Conservation (phyloP, 331 rosid genomes). For the Quercus phellos region DNA sequence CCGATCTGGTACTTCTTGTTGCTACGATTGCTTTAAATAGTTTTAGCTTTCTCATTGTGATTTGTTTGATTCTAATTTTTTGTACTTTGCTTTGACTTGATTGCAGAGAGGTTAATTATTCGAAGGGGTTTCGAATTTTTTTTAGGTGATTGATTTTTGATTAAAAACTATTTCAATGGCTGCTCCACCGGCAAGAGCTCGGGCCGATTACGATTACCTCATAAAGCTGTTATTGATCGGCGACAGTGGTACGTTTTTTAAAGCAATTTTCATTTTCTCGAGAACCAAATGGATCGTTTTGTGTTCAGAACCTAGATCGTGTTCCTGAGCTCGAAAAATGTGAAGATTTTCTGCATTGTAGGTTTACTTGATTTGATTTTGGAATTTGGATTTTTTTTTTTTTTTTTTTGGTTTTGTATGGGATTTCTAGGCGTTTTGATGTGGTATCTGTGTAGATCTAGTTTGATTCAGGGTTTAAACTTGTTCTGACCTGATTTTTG, state of each 20-base stretch:
- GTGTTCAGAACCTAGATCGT: background rate
- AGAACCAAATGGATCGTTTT: background rate
- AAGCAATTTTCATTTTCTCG: background rate
- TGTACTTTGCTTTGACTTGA: background rate
- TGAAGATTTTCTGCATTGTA: background rate
- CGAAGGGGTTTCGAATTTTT: background rate
- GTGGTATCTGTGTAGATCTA: conserved; percentile 23
- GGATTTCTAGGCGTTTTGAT: background rate
- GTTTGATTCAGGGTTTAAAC: conserved; percentile 11
- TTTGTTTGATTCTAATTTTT: conserved; percentile 1
- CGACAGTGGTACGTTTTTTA: conserved; percentile 61
- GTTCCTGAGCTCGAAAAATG: background rate
- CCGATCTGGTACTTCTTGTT: conserved; percentile 35
- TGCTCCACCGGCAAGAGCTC: conserved; percentile 87
- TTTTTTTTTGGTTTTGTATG: background rate
- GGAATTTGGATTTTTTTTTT: background rate
- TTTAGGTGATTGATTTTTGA: conserved; percentile 19
- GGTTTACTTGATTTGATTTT: background rate
- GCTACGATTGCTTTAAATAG: background rate
- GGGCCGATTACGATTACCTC: conserved; percentile 87
- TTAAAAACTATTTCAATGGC: conserved; percentile 48
- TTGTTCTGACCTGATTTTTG: conserved; percentile 3
- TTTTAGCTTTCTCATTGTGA: background rate
- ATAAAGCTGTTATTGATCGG: conserved; percentile 88
- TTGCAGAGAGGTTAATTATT: conserved; percentile 26